These are phyloP conservation scores for Magnusiomyces starmeri DNA, from an alignment of 1,139 yeast genomes.

Conservation along the genomic window DNA sequence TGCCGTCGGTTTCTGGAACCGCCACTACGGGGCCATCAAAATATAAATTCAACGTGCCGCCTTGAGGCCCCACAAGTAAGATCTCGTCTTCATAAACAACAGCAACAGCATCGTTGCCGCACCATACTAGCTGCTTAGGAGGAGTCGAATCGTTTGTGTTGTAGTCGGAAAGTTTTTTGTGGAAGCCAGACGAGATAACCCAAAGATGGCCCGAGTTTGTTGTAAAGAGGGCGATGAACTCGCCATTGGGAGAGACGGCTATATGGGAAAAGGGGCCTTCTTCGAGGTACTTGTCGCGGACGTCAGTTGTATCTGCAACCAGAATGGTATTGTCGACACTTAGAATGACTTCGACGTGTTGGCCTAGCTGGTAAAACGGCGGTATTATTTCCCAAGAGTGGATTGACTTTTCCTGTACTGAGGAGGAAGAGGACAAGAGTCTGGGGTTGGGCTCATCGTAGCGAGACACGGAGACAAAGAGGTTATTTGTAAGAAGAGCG, in stretches of 20 bases:
- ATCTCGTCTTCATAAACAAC: slow-evolving; percentile 55
- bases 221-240: slow-evolving; percentile 52
- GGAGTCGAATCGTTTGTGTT: slow-evolving; percentile 35
- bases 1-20: slow-evolving; percentile 60
- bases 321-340: slow-evolving; percentile 24
- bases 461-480: slow-evolving; percentile 34
- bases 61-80: slow-evolving; percentile 64
- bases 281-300: slow-evolving; percentile 29
- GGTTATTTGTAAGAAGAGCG: slow-evolving; percentile 31
- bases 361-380: slow-evolving; percentile 28
- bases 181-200: slow-evolving; percentile 48
- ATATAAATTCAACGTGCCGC: slow-evolving; percentile 45
- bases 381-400: slow-evolving; percentile 34
- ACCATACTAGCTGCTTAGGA: slow-evolving; percentile 57
- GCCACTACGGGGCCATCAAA: slow-evolving; percentile 38
- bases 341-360: slow-evolving; percentile 32
- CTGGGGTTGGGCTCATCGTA: slow-evolving; percentile 31
- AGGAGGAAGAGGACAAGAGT: slow-evolving; percentile 21
- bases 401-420: slow-evolving; percentile 16
- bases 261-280: slow-evolving; percentile 55
- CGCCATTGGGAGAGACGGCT: slow-evolving; percentile 53
- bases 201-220: slow-evolving; percentile 39
- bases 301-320: slow-evolving; percentile 25
- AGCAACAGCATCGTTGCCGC: slow-evolving; percentile 77
- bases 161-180: slow-evolving; percentile 46